Evolutionary conservation across 1,139 yeast species (phyloP), one percentile per base, ranked within the genome.

Genomic region (Saccharomyces hybrid): DNA sequence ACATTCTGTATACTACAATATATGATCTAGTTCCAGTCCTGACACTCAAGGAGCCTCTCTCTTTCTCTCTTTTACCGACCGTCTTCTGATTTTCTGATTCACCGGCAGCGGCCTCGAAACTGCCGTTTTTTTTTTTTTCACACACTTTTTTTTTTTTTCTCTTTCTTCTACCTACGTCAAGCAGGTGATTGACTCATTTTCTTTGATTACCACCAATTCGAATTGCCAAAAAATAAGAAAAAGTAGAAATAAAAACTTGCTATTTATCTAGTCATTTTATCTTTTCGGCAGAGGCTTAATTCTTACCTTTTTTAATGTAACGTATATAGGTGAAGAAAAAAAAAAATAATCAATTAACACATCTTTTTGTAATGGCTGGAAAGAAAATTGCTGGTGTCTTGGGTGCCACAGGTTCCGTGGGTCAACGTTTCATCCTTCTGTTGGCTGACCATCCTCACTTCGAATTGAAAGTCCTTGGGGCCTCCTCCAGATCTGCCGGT

Each of bases 401-500:
- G 61, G 99, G 99, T 53, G 98, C 98, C 62, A 91, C 98, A 25
- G 99, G 98, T 51, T 85, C 96, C 46, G 99, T 93, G 49, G 99
- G 99, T 53, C 99, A 93, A 74, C 81, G 99, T 65, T 93, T 93
- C 70, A 91, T 93, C 59, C 77, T 91, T 55, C 78, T 93, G 54
- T 78, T 93, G 60, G 81, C 91, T 2, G 75, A 87, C 59, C 98
- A 93, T 69, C 98, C 98, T 34, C 89, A 89, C 59, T 90, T 95
- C 66, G 90, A 88, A 70, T 74, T 93, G 55, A 79, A 82, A 57
- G 95, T 83, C 5, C 77, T 93, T 58, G 99, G 99, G 59, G 99
- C 99, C 5, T 89, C 97, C 23, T 69, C 88, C 34, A 83, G 98
- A 69, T 89, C 97, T 23, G 96, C 98, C 20, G 99, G 99, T 50